phyloP scores from a whole-genome alignment of 495 filamentous ascomycete species.

The Tuber umbilicatum region DNA sequence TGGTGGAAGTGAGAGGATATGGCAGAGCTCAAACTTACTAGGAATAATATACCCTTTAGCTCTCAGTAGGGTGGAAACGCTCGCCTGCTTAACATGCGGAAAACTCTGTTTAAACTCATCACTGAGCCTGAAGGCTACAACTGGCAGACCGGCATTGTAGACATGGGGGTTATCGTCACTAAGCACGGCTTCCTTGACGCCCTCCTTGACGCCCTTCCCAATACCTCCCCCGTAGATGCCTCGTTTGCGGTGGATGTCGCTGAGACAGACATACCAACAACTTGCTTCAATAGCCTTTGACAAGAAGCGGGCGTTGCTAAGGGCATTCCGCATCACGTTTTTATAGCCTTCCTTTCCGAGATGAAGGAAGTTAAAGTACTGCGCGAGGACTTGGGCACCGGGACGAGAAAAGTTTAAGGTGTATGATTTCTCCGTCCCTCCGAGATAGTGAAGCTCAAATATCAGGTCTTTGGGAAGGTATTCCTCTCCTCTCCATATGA shows the following conservation, averaged over 20 bases:
- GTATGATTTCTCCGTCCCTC: conserved; percentile 66
- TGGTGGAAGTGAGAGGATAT: background rate
- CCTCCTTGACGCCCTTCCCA: conserved; percentile 31
- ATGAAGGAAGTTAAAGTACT: conserved; percentile 73
- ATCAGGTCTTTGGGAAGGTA: conserved; percentile 64
- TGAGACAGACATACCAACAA: conserved; percentile 64
- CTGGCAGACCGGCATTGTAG: conserved; percentile 63
- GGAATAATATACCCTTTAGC: conserved; percentile 71
- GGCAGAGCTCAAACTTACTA: conserved; percentile 44
- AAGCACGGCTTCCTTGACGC: conserved; percentile 44
- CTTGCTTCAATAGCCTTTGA: conserved; percentile 63
- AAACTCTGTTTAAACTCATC: conserved; percentile 58
- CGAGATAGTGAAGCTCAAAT: conserved; percentile 69
- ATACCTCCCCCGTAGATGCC: conserved; percentile 37
- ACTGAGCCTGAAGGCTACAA: conserved; percentile 62
- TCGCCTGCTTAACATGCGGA: conserved; percentile 61
- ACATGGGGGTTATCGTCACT: conserved; percentile 48
- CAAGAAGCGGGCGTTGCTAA: conserved; percentile 62
- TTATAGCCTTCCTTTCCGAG: conserved; percentile 62
- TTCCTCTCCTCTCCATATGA: conserved; percentile 64
- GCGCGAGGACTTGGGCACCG: conserved; percentile 62
- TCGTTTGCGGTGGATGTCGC: conserved; percentile 60
- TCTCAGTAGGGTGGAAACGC: conserved; percentile 58
- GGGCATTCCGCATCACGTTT: conserved; percentile 62
- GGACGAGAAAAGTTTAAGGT: conserved; percentile 72